A percentile compares a stretch with the other conserved stretches of the same genome.
phyloP scores from a whole-genome alignment of 139 green algal species.

The Trebouxia sp. region DNA sequence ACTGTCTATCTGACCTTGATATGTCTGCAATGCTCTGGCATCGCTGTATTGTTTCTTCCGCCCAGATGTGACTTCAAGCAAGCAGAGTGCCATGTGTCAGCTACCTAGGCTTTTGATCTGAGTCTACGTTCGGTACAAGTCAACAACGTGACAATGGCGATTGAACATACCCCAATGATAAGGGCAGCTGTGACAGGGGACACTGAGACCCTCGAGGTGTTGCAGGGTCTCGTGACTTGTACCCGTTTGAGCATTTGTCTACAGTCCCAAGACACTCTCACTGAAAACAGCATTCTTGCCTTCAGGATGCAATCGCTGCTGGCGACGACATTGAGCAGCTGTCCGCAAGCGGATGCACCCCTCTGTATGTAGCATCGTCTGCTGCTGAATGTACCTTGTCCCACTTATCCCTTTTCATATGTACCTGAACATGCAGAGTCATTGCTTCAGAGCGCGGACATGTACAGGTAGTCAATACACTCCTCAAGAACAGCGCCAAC shows the following conservation, averaged over 20 bases:
- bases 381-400: background rate
- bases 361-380: too few species aligned
- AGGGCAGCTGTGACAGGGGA: background rate
- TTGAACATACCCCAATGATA: background rate
- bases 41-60: too few species aligned
- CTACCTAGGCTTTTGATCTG: too few species aligned
- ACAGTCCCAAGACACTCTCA: too few species aligned
- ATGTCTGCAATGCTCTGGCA: too few species aligned
- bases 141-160: background rate
- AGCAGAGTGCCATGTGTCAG: too few species aligned
- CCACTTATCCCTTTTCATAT: background rate
- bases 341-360: background rate
- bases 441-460: constrained; percentile 12
- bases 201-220: background rate
- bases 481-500: background rate
- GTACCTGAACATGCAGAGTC: background rate
- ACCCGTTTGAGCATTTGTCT: background rate
- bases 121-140: too few species aligned
- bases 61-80: too few species aligned
- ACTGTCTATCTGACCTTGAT: too few species aligned
- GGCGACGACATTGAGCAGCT: constrained; percentile 24
- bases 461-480: background rate
- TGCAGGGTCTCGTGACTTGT: background rate
- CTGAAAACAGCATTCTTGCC: too few species aligned
- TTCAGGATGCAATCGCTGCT: constrained; percentile 19